These are phyloP conservation scores for Silene conica DNA, from an alignment of 148 eudicot genomes.

Conservation along the genomic window DNA sequence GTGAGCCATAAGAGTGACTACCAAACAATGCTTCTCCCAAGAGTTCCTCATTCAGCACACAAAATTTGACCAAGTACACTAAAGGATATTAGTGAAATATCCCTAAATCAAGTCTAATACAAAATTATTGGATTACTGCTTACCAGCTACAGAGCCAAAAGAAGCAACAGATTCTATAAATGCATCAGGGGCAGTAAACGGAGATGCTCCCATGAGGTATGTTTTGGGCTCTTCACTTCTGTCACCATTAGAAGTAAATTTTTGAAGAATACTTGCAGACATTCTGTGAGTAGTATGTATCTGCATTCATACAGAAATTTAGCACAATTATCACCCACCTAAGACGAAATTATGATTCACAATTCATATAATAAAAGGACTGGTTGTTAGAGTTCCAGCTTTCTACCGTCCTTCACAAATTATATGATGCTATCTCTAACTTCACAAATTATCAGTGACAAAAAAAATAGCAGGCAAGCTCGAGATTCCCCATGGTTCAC, in stretches of 20 bases:
- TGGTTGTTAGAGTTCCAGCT: not conserved
- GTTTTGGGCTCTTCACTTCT: conserved; percentile 50
- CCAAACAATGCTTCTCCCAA: not conserved
- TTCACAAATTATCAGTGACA: too few species aligned
- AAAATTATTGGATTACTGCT: conserved; percentile 27
- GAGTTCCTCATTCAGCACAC: not conserved
- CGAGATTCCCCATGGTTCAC: too few species aligned
- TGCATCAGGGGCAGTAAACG: conserved; percentile 73
- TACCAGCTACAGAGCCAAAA: conserved; percentile 68
- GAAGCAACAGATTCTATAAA: conserved; percentile 75
- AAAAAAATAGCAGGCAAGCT: too few species aligned
- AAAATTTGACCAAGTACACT: not conserved
- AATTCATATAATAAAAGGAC: not conserved
- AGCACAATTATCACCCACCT: conserved; percentile 13
- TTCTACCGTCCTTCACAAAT: not conserved
- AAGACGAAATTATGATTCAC: conserved; percentile 3
- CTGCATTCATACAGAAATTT: conserved; percentile 31
- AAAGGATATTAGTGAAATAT: not conserved
- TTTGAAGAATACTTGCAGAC: conserved; percentile 29
- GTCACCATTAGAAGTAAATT: conserved; percentile 38
- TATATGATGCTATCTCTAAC: too few species aligned
- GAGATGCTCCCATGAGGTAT: conserved; percentile 74
- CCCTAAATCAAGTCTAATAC: not conserved
- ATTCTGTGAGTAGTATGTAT: conserved; percentile 29
- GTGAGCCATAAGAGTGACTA: not conserved